phyloP scores from a whole-genome alignment of 2,329 filamentous ascomycete genomes.

The Ambrosiella xylebori region DNA sequence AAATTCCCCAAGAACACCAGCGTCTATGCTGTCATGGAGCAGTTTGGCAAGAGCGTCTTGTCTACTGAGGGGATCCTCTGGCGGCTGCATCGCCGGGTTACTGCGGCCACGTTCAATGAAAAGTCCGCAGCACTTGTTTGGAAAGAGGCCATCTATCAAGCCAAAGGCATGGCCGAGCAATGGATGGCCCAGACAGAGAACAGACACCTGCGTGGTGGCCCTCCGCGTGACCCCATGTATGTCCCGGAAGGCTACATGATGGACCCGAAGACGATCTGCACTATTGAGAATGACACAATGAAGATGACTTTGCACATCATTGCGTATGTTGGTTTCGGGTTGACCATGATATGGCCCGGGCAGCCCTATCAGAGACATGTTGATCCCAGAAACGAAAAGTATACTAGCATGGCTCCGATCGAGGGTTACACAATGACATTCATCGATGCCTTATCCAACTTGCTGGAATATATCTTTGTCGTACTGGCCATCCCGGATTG shows the following conservation, averaged over 20 bases:
- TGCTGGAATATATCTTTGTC: constrained; percentile 46
- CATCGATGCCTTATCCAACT: constrained; percentile 39
- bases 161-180: constrained; percentile 39
- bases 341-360: constrained; percentile 44
- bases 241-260: constrained; percentile 9
- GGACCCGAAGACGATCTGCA: constrained; percentile 26
- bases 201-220: neutral
- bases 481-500: constrained; percentile 42
- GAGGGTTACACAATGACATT: constrained; percentile 47
- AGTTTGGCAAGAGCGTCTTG: constrained; percentile 55
- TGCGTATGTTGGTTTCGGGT: constrained; percentile 54
- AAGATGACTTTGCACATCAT: constrained; percentile 38
- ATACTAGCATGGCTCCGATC: constrained; percentile 27
- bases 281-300: constrained; percentile 50
- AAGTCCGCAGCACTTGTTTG: constrained; percentile 54
- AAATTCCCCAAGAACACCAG: constrained; percentile 40
- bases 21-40: constrained; percentile 21
- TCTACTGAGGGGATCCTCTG: constrained; percentile 52
- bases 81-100: constrained; percentile 57
- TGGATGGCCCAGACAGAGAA: constrained; percentile 29
- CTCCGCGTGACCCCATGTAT: constrained; percentile 14
- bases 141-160: constrained; percentile 43
- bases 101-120: constrained; percentile 58
- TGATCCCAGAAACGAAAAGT: constrained; percentile 31
- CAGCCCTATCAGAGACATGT: constrained; percentile 30